phyloP scores from a whole-genome alignment of 306 rosid genomes.

The Acacia crassicarpa region DNA sequence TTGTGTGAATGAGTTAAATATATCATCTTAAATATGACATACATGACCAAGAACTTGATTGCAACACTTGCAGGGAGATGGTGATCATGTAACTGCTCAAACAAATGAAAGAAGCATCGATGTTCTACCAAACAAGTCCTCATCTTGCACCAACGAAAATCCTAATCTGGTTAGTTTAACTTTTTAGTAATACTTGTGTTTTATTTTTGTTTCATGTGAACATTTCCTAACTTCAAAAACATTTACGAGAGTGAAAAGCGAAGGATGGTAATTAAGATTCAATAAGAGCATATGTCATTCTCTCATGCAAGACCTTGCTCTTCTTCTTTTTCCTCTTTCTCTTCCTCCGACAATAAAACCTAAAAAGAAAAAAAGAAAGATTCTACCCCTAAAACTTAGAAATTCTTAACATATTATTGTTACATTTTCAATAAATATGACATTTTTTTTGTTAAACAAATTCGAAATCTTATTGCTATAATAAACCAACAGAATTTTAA shows the following conservation, averaged over 20 bases:
- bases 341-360: not conserved
- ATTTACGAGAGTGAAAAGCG: not conserved
- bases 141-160: not conserved
- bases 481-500: not conserved
- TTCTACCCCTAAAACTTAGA: not conserved
- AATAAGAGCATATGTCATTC: not conserved
- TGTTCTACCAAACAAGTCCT: not conserved
- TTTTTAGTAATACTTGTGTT: not conserved
- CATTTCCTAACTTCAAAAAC: not conserved
- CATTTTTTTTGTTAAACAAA: too few species aligned
- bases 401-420: too few species aligned
- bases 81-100: not conserved
- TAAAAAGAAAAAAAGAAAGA: too few species aligned
- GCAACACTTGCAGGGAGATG: slow-evolving; percentile 1
- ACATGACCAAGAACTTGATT: not conserved
- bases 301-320: not conserved
- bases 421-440: too few species aligned
- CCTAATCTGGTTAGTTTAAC: slow-evolving; percentile 18
- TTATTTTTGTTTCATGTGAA: not conserved
- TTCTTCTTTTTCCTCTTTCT: not conserved
- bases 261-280: not conserved
- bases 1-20: not conserved
- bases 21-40: not conserved
- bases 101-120: not conserved
- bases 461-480: not conserved